phyloP scores from a whole-genome alignment of 2,329 filamentous ascomycete species.

The Ambrosiella cleistominuta region DNA sequence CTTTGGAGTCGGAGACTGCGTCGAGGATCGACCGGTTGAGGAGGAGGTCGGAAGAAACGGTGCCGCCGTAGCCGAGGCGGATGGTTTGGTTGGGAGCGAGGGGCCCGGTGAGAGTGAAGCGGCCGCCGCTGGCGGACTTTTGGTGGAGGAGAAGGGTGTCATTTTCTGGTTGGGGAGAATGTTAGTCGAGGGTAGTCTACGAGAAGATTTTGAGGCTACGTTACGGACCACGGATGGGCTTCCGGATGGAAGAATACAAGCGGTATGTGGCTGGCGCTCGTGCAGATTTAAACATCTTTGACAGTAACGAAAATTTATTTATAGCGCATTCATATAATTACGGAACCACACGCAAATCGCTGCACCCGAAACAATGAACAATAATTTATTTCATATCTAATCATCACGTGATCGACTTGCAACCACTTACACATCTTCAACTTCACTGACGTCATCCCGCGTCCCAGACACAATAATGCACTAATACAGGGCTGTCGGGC shows the following conservation, averaged over 20 bases:
- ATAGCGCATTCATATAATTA: too few relatives aligned
- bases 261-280: not conserved
- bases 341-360: not conserved
- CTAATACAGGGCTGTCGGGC: too few relatives aligned
- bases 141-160: slow-evolving; percentile 26
- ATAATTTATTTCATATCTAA: slow-evolving; percentile 10
- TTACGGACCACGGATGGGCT: slow-evolving; percentile 7
- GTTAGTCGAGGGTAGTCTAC: slow-evolving; percentile 41
- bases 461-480: not conserved
- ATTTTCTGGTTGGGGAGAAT: not conserved
- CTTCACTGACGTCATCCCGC: not conserved
- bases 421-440: not conserved
- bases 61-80: slow-evolving; percentile 28
- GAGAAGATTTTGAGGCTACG: slow-evolving; percentile 34
- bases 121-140: slow-evolving; percentile 19
- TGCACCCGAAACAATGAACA: not conserved
- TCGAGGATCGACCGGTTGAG: slow-evolving; percentile 47
- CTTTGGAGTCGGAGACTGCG: slow-evolving; percentile 34
- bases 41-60: slow-evolving; percentile 34
- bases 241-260: slow-evolving; percentile 7
- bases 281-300: not conserved
- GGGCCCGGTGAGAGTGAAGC: slow-evolving; percentile 24
- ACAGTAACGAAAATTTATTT: too few relatives aligned
- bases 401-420: slow-evolving; percentile 5
- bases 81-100: slow-evolving; percentile 20